Percentiles rank a stretch among this genome's conserved stretches.
phyloP scores from a whole-genome alignment of 331 rosid species.

The Ulmus americana region DNA sequence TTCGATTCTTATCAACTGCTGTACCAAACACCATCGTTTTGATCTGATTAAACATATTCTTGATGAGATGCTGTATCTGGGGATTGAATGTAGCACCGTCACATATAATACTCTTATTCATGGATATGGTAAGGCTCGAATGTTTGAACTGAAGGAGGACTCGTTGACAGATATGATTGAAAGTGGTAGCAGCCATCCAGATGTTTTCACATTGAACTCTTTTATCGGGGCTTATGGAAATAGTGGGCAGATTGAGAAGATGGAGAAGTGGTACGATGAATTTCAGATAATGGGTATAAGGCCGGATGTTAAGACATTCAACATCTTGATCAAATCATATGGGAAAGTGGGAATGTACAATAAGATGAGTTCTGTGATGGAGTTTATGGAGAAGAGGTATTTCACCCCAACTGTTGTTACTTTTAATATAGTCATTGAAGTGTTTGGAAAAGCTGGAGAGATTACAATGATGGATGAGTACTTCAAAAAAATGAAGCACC shows the following conservation, averaged over 20 bases:
- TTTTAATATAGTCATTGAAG: conserved; percentile 67
- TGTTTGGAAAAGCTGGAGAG: conserved; percentile 70
- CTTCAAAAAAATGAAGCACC: conserved; percentile 66
- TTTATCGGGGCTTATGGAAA: conserved; percentile 64
- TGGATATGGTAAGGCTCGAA: conserved; percentile 68
- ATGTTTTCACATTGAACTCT: conserved; percentile 71
- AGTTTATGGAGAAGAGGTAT: conserved; percentile 66
- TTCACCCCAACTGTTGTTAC: conserved; percentile 67
- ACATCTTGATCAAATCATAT: conserved; percentile 68
- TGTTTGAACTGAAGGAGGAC: conserved; percentile 76
- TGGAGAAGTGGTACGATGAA: conserved; percentile 92
- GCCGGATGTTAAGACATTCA: conserved; percentile 73
- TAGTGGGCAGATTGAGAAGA: conserved; percentile 52
- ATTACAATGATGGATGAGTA: conserved; percentile 53
- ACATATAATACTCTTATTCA: conserved; percentile 70
- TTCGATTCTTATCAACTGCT: conserved; percentile 60
- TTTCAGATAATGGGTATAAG: conserved; percentile 68
- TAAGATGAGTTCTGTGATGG: conserved; percentile 57
- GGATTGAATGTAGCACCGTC: conserved; percentile 56
- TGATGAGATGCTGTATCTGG: conserved; percentile 62
- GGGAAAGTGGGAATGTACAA: conserved; percentile 68
- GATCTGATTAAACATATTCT: conserved; percentile 52
- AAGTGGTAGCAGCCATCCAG: conserved; percentile 61
- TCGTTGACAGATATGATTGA: conserved; percentile 68
- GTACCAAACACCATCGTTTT: conserved; percentile 46